Evolutionary conservation across 2,329 filamentous ascomycete genomes (phyloP), one percentile per base, ranked within the genome.

Genomic region (Achaetomium macrosporum): DNA sequence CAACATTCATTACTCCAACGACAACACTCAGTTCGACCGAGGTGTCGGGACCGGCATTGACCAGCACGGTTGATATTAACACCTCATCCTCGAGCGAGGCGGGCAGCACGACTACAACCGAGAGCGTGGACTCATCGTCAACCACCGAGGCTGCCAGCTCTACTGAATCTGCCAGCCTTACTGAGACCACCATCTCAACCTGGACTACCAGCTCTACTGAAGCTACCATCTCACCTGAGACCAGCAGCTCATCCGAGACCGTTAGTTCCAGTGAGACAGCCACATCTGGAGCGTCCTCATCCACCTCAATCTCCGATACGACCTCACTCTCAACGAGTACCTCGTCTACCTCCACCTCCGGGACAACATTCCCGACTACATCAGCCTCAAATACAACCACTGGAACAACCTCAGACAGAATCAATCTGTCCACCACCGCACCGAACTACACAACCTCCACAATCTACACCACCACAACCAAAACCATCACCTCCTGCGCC

Each of bases 381-480:
- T 25, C 25, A 25, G 25, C 25, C 25, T 25, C 25, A 25, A 25
- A 25, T 25, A 25, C 25, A 25, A 25, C 25, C 25, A 25, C 25
- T 25, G 7, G 4, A 7, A 25, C 25, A 25, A 4, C 25, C 25
- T 25, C 25, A 25, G 25, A 7, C 25, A 25, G 25, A 25, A 37
- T 29, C 16, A 36, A 35, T n/a, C n/a, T n/a, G 17, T n/a, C 41
- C 16, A 33, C 33, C 20, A 41, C 40, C 39, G 17, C 53, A 25
- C 25, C 25, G 4, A 25, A 7, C 51, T 50, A 42, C 47, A 47
- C 55, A 30, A 49, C 43, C 50, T 57, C 54, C 1, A 58, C 57
- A 17, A 40, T 63, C 50, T 62, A 53, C 50, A 50, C 57, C 11
- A 64, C 59, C 16, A 42, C 50, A 39, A 33, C 62, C 57, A 37